Conservation (phyloP, 345 rosid species). For the Nephelium lappaceum region DNA sequence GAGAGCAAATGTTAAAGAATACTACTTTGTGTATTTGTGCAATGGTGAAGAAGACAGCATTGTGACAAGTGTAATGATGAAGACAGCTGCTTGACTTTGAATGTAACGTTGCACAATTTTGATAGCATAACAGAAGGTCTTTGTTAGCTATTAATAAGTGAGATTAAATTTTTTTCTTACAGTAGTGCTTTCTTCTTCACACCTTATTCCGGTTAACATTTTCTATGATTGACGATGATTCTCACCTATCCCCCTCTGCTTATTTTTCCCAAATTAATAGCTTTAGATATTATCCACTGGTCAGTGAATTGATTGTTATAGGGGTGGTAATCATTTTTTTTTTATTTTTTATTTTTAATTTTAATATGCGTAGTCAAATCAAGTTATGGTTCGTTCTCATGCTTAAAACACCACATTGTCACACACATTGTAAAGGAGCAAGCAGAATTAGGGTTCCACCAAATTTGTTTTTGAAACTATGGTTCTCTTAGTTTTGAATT, state of each 20-base stretch:
- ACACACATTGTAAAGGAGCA: not conserved
- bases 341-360: too few species aligned
- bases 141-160: not conserved
- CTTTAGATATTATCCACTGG: not conserved
- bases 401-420: not conserved
- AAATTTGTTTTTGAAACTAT: not conserved
- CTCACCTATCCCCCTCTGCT: not conserved
- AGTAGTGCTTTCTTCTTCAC: not conserved
- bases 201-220: not conserved
- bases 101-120: not conserved
- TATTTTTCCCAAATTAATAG: not conserved
- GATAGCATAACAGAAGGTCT: not conserved
- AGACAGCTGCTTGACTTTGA: conserved; percentile 2
- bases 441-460: not conserved
- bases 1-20: not conserved
- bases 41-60: not conserved
- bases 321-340: not conserved
- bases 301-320: not conserved
- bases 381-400: conserved; percentile 5
- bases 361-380: not conserved
- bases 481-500: not conserved
- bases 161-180: not conserved
- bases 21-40: not conserved
- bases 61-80: not conserved
- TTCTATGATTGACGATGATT: not conserved